Conservation (phyloP, 1,139 yeast genomes). For the Scheffersomyces quercinus region DNA sequence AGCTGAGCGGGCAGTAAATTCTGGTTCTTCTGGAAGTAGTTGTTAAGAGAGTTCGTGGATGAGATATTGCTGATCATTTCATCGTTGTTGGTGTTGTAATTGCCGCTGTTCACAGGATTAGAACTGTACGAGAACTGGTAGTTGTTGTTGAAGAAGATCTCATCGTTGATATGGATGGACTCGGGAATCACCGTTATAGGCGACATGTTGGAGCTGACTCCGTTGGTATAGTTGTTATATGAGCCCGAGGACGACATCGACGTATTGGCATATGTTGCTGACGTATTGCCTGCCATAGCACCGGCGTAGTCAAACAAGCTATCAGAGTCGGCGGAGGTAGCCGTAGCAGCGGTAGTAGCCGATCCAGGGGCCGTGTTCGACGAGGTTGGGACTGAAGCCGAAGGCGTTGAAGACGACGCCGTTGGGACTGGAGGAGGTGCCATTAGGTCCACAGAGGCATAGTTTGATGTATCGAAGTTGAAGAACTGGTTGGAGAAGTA, state of each 20-base stretch:
- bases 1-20: background rate
- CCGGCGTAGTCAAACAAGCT: conserved; percentile 1
- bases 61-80: background rate
- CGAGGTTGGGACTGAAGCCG: background rate
- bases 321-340: no score
- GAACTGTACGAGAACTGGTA: conserved; percentile 4
- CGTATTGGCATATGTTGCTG: background rate
- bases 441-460: background rate
- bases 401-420: no score
- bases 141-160: conserved; percentile 7
- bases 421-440: background rate
- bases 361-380: background rate
- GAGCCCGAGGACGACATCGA: no score
- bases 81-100: background rate
- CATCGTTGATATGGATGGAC: conserved; percentile 6
- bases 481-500: background rate
- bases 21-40: background rate
- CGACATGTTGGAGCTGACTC: background rate
- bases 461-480: background rate
- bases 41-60: background rate
- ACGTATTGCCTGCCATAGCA: background rate
- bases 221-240: no score
- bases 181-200: conserved; percentile 2
- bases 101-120: background rate
- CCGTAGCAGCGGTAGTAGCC: conserved; percentile 5